These are phyloP conservation scores for Aureobasidium sp. DNA, from an alignment of 2,329 filamentous ascomycete species.

Conservation along the genomic window DNA sequence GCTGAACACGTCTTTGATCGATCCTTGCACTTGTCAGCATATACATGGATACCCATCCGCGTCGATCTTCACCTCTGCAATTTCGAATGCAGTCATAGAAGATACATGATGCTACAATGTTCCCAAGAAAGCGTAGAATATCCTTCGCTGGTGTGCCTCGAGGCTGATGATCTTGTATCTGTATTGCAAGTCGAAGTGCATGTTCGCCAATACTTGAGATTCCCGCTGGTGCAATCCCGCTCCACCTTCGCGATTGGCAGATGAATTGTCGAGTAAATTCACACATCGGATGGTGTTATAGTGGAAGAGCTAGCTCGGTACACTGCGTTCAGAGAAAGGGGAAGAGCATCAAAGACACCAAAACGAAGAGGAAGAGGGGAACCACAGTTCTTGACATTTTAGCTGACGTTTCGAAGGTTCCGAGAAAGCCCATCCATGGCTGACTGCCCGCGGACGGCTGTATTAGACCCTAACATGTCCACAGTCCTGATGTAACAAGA, in stretches of 20 bases:
- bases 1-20: slow-evolving; percentile 26
- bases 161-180: slow-evolving; percentile 1
- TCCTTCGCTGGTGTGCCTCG: neutral
- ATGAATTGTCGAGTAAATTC: neutral
- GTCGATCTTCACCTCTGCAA: neutral
- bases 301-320: neutral
- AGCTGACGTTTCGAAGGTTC: slow-evolving; percentile 6
- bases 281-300: neutral
- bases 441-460: neutral
- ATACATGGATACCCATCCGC: too few species aligned
- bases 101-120: neutral
- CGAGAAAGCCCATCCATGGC: neutral
- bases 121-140: neutral
- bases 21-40: slow-evolving; percentile 16
- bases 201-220: neutral
- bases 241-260: neutral
- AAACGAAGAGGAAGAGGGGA: neutral
- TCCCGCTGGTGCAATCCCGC: neutral
- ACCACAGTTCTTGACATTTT: neutral
- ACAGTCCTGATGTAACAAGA: neutral
- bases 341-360: neutral
- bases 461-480: neutral
- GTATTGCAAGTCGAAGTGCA: slow-evolving; percentile 3
- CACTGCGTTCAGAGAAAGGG: neutral
- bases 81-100: neutral